Percentiles rank a stretch among this genome's conserved stretches.
phyloP scores from a whole-genome alignment of 768 basidiomycete genomes.

The Suillus luteus region DNA sequence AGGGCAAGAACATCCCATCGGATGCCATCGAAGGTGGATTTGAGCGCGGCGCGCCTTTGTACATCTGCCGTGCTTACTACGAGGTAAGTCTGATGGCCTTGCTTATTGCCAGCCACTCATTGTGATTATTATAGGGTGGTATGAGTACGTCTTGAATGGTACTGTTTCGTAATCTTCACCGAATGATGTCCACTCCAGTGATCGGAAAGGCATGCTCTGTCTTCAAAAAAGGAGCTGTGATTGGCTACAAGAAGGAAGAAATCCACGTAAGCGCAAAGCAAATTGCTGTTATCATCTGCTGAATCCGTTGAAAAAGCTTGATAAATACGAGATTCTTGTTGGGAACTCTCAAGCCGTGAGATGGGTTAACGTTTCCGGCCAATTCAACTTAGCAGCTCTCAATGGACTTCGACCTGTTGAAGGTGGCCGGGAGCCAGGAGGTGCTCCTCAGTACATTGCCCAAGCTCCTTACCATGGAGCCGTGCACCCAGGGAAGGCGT shows the following conservation, averaged over 20 bases:
- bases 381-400: conserved; percentile 45
- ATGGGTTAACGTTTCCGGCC: conserved; percentile 57
- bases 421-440: conserved; percentile 65
- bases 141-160: conserved; percentile 42
- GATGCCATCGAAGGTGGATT: conserved; percentile 59
- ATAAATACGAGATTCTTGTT: conserved; percentile 69
- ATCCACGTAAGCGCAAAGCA: conserved; percentile 47
- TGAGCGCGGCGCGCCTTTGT: conserved; percentile 53
- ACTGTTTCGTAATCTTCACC: not conserved
- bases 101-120: conserved; percentile 9
- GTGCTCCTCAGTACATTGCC: conserved; percentile 60
- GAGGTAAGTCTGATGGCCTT: conserved; percentile 43
- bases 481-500: conserved; percentile 66
- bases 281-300: not conserved
- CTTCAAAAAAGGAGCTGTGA: conserved; percentile 62
- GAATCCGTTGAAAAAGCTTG: conserved; percentile 43
- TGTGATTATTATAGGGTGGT: conserved; percentile 44
- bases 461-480: conserved; percentile 54
- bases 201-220: conserved; percentile 63
- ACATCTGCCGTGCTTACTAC: conserved; percentile 58
- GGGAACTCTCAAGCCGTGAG: conserved; percentile 56
- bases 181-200: conserved; percentile 40
- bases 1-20: conserved; percentile 60
- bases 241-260: conserved; percentile 63
- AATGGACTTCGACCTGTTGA: conserved; percentile 55